Conservation (phyloP, 2,329 filamentous ascomycete species). For the Colletotrichum cordylinicola region DNA sequence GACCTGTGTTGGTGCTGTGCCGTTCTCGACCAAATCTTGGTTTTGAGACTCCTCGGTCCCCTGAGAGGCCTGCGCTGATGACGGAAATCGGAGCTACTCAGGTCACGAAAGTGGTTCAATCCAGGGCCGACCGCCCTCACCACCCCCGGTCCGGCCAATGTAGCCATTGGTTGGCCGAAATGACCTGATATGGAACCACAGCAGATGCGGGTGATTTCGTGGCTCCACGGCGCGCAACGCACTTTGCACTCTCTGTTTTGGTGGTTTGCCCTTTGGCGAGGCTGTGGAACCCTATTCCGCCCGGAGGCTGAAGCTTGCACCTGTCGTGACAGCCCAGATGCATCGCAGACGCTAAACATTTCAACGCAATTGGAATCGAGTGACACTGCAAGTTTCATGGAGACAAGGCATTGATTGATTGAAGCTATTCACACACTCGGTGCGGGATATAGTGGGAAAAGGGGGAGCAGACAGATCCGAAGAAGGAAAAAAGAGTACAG, state of each 20-base stretch:
- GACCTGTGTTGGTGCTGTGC: not conserved
- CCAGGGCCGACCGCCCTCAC: not conserved
- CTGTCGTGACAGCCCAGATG: not conserved
- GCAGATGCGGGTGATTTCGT: constrained; percentile 6
- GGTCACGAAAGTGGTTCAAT: not conserved
- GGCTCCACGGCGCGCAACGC: constrained; percentile 2
- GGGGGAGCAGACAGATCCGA: constrained; percentile 24
- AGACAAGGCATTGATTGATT: constrained; percentile 3
- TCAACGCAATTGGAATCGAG: not conserved
- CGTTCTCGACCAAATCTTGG: not conserved
- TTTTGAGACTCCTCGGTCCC: not conserved
- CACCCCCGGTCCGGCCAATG: constrained; percentile 1
- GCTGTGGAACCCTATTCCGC: not conserved
- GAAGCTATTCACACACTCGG: constrained; percentile 19
- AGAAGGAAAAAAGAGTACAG: constrained; percentile 37
- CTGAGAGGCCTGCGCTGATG: not conserved
- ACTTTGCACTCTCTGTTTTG: not conserved
- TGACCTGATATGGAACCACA: constrained; percentile 14
- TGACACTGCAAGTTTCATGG: not conserved
- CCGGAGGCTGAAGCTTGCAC: not conserved
- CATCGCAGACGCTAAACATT: not conserved
- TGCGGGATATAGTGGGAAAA: constrained; percentile 21
- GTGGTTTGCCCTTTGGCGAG: not conserved
- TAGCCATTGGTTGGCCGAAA: constrained; percentile 16
- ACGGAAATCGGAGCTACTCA: not conserved